Base-by-base conservation (phyloP, 306 rosid genomes). In the Luffa acutangula region DNA sequence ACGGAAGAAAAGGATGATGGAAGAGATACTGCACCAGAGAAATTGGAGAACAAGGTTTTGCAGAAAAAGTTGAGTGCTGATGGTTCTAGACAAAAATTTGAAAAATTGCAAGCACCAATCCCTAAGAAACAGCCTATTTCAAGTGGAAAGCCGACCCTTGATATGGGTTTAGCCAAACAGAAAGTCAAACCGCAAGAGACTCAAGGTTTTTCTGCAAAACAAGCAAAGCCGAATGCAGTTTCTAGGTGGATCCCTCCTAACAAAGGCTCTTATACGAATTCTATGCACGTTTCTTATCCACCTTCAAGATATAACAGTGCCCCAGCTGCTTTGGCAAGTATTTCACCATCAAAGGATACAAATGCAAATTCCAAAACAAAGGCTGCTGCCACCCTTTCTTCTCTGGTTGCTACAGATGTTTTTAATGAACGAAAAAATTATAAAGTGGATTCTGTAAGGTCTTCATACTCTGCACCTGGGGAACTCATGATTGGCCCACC, bases 231-330 rank as follows among this genome's bases (percentile, higher is more conserved):
- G 17, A 89, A 80, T 87, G 91, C 91, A 42, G 79, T 81, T 77
- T 86, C 94, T 65, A 86, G 89, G 91, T 96, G 99, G 99, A 87
- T 96, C 81, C 99, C 99, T 63, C 79, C 99, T 56, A 96, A 91
- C 88, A 96, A 96, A 87, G 96, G 93, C 80, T 90, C 93, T 15
- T 85, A 92, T 77, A 79, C 78, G 62, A 90, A 87, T 85, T 93
- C 99, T 82, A 88, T 88, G 98, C 99, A 91, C 34, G 96, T 95
- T 21, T 86, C 84, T 57, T 91, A 95, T 89, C 97, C 98, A 78
- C 97, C 98, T 31, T 83, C 94, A 71, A 96, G 92, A 85, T 84
- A 83, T 83, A 91, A 95, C 54, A 88, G 97, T 82, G 89, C 94
- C 63, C 97, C 97, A 17, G 87, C 93, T 73, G 89, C 87, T 76